A percentile compares a stretch with the other conserved stretches of the same genome.
Conservation (phyloP, 768 basidiomycete species). For the Kwoniella sp. region DNA sequence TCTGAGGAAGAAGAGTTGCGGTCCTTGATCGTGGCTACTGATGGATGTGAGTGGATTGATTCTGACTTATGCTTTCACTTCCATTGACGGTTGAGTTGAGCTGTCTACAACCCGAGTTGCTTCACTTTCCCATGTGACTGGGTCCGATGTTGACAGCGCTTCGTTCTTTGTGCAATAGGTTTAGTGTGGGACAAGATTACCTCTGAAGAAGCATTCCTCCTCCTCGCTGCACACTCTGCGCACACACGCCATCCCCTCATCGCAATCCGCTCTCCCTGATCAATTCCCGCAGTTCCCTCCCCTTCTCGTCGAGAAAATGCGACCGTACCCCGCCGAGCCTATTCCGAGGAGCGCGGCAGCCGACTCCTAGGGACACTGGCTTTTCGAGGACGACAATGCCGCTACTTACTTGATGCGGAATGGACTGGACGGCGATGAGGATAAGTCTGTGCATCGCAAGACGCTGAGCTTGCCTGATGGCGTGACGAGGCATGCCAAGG, state of each 20-base stretch:
- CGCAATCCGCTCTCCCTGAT: constrained; percentile 5
- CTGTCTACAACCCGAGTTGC: no score
- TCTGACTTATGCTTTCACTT: no score
- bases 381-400: constrained; percentile 33
- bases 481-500: constrained; percentile 26
- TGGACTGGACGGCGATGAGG: constrained; percentile 19
- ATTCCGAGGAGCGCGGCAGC: constrained; percentile 2
- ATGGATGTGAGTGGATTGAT: constrained; percentile 37
- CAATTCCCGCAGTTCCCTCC: constrained; percentile 5
- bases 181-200: constrained; percentile 38
- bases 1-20: constrained; percentile 27
- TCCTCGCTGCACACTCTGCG: constrained; percentile 25
- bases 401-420: constrained; percentile 40
- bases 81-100: no score
- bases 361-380: constrained; percentile 19
- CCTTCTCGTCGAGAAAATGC: neutral
- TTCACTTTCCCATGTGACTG: neutral
- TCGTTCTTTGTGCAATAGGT: neutral
- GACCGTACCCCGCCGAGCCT: constrained; percentile 13
- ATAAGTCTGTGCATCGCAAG: constrained; percentile 19
- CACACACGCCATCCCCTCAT: constrained; percentile 15
- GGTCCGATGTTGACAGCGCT: neutral
- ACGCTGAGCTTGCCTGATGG: constrained; percentile 28
- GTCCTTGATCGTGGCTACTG: constrained; percentile 35
- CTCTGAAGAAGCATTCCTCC: constrained; percentile 30